These are phyloP conservation scores for Beauveria sp. DNA, from an alignment of 2,329 filamentous ascomycete genomes.

Conservation along the genomic window DNA sequence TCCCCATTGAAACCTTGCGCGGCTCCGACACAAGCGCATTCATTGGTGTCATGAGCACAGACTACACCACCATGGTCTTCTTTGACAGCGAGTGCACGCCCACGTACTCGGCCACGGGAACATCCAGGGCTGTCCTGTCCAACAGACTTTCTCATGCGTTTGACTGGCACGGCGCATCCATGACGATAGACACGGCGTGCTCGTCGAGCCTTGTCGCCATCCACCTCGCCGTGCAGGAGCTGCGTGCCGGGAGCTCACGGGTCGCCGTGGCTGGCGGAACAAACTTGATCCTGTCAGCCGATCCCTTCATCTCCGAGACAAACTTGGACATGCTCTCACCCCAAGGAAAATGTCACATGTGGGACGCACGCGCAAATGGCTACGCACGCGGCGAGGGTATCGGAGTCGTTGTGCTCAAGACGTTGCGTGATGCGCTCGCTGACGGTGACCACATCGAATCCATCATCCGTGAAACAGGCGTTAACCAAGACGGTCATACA, in stretches of 20 bases:
- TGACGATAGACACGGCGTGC: constrained; percentile 43
- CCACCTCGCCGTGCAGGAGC: constrained; percentile 38
- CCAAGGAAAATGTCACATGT: constrained; percentile 38
- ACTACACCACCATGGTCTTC: constrained; percentile 22
- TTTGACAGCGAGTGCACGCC: constrained; percentile 16
- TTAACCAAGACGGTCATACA: constrained; percentile 46
- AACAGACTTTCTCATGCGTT: constrained; percentile 46
- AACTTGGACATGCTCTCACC: constrained; percentile 40
- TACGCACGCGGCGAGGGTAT: constrained; percentile 53
- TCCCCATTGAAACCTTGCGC: not conserved
- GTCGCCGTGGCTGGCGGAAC: constrained; percentile 28
- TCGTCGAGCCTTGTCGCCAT: constrained; percentile 41
- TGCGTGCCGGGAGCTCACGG: constrained; percentile 34
- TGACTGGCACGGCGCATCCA: constrained; percentile 41
- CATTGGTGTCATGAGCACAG: constrained; percentile 19
- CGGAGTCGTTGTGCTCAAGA: constrained; percentile 45
- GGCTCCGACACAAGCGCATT: constrained; percentile 14
- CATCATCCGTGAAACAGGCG: constrained; percentile 40
- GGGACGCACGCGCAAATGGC: constrained; percentile 26
- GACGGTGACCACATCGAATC: constrained; percentile 45
- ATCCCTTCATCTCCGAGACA: constrained; percentile 27
- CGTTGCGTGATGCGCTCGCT: constrained; percentile 40
- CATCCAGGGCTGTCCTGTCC: constrained; percentile 22
- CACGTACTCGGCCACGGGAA: constrained; percentile 4
- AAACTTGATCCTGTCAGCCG: constrained; percentile 13